Conservation (phyloP, 2,329 filamentous ascomycete species). For the Hymenoscyphus infarciens region DNA sequence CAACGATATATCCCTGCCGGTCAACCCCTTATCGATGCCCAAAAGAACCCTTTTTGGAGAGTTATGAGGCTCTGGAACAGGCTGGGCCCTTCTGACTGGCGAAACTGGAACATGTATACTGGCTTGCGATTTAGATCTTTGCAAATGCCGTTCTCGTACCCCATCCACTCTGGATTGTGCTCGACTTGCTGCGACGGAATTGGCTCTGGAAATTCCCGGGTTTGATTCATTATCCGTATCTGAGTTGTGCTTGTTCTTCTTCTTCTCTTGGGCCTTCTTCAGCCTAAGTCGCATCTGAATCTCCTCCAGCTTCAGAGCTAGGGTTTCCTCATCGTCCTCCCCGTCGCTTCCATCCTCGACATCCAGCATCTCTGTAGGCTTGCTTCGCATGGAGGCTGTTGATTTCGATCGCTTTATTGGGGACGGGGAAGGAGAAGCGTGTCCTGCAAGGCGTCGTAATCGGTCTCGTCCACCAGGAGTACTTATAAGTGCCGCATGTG, state of each 20-base stretch:
- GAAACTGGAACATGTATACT: constrained; percentile 71
- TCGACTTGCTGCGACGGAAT: constrained; percentile 28
- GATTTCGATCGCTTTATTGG: constrained; percentile 48
- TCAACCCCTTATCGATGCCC: constrained; percentile 86
- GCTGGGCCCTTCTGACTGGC: constrained; percentile 60
- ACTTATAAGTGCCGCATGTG: constrained; percentile 59
- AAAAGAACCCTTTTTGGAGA: constrained; percentile 78
- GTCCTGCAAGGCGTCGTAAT: constrained; percentile 64
- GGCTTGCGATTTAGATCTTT: constrained; percentile 35
- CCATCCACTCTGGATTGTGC: constrained; percentile 29
- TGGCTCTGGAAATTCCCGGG: constrained; percentile 21
- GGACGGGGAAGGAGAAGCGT: constrained; percentile 65
- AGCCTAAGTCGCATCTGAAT: constrained; percentile 85
- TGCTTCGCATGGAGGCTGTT: constrained; percentile 21
- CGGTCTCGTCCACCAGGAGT: constrained; percentile 77
- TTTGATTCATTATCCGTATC: constrained; percentile 27
- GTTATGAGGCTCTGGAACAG: constrained; percentile 48
- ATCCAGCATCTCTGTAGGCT: constrained; percentile 18
- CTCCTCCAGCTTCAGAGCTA: constrained; percentile 80
- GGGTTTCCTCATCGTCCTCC: constrained; percentile 73
- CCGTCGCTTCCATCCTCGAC: constrained; percentile 36
- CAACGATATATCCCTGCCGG: constrained; percentile 76
- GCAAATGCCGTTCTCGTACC: constrained; percentile 24
- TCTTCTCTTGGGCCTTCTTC: constrained; percentile 72
- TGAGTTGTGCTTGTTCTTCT: constrained; percentile 29